Conservation (phyloP, 2,329 filamentous ascomycete species). For the Stagonosporopsis vannaccii region DNA sequence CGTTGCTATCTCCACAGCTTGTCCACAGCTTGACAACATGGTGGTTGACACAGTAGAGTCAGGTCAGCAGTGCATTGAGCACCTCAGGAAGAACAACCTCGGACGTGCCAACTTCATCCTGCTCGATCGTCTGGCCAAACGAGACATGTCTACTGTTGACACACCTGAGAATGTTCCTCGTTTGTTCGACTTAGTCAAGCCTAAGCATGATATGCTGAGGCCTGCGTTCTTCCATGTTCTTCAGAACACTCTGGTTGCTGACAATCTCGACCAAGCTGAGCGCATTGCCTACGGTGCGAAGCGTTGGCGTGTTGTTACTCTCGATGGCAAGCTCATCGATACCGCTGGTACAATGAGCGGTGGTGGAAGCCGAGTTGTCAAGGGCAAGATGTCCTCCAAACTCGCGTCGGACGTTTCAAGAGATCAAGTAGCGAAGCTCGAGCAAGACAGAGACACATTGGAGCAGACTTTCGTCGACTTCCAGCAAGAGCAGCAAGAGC, state of each 20-base stretch:
- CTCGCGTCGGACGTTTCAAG: conserved; percentile 85
- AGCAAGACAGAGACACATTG: conserved; percentile 82
- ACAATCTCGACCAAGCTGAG: conserved; percentile 93
- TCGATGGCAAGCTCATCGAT: conserved; percentile 95
- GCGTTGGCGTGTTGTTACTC: conserved; percentile 94
- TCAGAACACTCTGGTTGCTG: conserved; percentile 92
- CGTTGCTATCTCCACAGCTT: conserved; percentile 97
- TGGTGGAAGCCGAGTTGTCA: conserved; percentile 88
- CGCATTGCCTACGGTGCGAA: conserved; percentile 93
- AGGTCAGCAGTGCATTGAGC: conserved; percentile 97
- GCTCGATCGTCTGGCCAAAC: conserved; percentile 81
- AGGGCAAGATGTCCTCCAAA: conserved; percentile 96
- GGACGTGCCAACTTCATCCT: conserved; percentile 97
- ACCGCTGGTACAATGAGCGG: conserved; percentile 99
- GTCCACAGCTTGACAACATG: conserved; percentile 89
- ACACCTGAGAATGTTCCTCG: conserved; percentile 93
- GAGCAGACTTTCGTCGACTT: conserved; percentile 85
- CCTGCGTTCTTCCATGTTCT: conserved; percentile 96
- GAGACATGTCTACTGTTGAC: conserved; percentile 79
- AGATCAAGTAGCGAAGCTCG: conserved; percentile 87
- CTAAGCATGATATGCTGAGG: conserved; percentile 84
- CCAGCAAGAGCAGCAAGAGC: conserved; percentile 81
- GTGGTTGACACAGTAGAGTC: conserved; percentile 96
- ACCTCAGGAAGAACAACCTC: conserved; percentile 95
- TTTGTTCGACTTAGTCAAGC: conserved; percentile 89